phyloP scores from a whole-genome alignment of 345 rosid genomes.

The Eucalyptus urophylla region DNA sequence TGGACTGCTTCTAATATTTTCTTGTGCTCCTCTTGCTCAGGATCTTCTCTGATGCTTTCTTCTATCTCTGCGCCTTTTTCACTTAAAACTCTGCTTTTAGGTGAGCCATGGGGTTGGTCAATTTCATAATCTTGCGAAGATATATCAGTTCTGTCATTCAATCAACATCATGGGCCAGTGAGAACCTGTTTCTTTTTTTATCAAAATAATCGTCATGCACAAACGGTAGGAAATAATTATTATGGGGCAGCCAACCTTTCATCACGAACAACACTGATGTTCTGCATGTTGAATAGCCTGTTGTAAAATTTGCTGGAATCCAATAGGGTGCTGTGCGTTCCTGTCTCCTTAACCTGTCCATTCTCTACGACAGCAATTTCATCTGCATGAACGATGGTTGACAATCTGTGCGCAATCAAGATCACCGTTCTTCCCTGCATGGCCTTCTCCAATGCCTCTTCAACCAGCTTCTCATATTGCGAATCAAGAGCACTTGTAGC shows the following conservation, averaged over 20 bases:
- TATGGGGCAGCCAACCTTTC: slow-evolving; percentile 19
- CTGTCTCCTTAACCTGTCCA: slow-evolving; percentile 45
- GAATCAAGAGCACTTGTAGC: slow-evolving; percentile 70
- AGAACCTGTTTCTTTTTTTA: neutral
- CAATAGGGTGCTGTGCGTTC: slow-evolving; percentile 42
- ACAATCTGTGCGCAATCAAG: slow-evolving; percentile 52
- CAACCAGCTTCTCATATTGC: slow-evolving; percentile 48
- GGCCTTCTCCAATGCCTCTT: slow-evolving; percentile 52
- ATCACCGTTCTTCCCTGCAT: slow-evolving; percentile 49
- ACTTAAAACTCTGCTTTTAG: neutral
- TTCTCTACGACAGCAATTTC: slow-evolving; percentile 38
- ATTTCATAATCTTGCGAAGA: neutral
- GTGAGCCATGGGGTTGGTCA: neutral
- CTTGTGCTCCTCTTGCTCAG: neutral
- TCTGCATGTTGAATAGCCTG: slow-evolving; percentile 30
- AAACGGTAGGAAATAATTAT: neutral
- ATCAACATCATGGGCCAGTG: neutral
- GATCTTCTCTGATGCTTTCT: neutral
- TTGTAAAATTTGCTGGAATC: slow-evolving; percentile 28
- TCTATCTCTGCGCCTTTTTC: neutral
- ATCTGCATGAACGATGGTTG: slow-evolving; percentile 47
- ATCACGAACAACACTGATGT: slow-evolving; percentile 4
- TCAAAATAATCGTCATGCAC: neutral
- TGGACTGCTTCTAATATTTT: neutral
- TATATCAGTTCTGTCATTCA: slow-evolving; percentile 3